phyloP scores from a whole-genome alignment of 306 rosid genomes.

The Hippophae tibetana region DNA sequence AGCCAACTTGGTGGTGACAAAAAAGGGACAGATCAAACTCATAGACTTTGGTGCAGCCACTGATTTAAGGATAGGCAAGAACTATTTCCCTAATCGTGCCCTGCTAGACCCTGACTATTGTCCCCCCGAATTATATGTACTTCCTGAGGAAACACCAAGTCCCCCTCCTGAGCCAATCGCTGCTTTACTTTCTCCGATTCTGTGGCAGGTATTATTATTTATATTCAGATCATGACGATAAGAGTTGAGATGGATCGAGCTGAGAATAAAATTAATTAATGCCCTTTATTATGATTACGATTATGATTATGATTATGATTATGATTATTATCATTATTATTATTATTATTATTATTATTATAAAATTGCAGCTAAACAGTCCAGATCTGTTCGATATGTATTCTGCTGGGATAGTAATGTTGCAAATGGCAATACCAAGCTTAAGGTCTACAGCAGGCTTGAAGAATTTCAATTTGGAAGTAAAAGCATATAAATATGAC shows the following conservation, averaged over 20 bases:
- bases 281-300: too few species aligned
- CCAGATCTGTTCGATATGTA: conserved; percentile 93
- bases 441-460: conserved; percentile 68
- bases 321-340: too few species aligned
- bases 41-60: conserved; percentile 97
- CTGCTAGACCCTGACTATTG: conserved; percentile 85
- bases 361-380: conserved; percentile 51
- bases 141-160: conserved; percentile 5
- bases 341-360: too few species aligned
- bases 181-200: conserved; percentile 72
- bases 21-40: conserved; percentile 19
- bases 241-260: too few species aligned
- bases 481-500: conserved; percentile 56
- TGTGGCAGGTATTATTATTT: conserved; percentile 37
- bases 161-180: conserved; percentile 96
- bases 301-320: too few species aligned
- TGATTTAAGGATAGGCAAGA: conserved; percentile 90
- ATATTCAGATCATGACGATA: too few species aligned
- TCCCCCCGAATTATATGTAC: conserved; percentile 81
- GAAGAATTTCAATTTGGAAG: conserved; percentile 75
- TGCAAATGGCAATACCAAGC: conserved; percentile 87
- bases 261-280: too few species aligned
- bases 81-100: conserved; percentile 56
- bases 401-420: conserved; percentile 89
- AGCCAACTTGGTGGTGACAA: conserved; percentile 81